Evolutionary conservation across 306 rosid species (phyloP).

Genomic region (Argentina anserina): DNA sequence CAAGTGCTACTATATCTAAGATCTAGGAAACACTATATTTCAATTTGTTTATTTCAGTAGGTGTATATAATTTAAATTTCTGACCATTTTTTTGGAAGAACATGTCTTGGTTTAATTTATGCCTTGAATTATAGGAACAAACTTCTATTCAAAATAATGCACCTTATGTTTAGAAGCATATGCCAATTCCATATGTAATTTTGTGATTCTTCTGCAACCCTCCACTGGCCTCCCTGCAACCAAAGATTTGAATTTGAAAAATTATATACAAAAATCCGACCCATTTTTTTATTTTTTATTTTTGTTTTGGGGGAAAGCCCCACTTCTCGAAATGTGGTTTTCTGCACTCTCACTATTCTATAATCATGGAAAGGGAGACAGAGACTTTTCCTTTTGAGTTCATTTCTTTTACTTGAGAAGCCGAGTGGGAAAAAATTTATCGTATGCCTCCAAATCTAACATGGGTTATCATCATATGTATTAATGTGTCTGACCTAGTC

Average conservation of each 20-base stretch:
- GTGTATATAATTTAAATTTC: background rate
- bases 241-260: constrained; percentile 24
- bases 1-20: background rate
- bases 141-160: constrained; percentile 21
- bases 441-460: background rate
- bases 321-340: constrained; percentile 26
- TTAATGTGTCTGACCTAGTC: constrained; percentile 49
- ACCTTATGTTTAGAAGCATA: constrained; percentile 11
- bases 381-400: constrained; percentile 15
- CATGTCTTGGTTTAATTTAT: background rate
- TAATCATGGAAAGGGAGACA: constrained; percentile 14
- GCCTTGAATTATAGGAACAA: background rate
- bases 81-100: background rate
- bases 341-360: constrained; percentile 26
- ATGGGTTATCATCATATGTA: constrained; percentile 20
- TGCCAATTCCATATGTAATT: constrained; percentile 7
- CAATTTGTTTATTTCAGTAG: background rate
- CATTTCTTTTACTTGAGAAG: background rate
- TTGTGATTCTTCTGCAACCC: constrained; percentile 13
- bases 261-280: background rate
- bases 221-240: constrained; percentile 22
- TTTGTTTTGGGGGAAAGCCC: background rate
- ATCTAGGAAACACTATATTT: background rate
- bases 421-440: background rate
- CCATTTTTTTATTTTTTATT: background rate